These are phyloP conservation scores for Heliocybe sulcata DNA, from an alignment of 1,284 basidiomycete genomes.

Conservation along the genomic window DNA sequence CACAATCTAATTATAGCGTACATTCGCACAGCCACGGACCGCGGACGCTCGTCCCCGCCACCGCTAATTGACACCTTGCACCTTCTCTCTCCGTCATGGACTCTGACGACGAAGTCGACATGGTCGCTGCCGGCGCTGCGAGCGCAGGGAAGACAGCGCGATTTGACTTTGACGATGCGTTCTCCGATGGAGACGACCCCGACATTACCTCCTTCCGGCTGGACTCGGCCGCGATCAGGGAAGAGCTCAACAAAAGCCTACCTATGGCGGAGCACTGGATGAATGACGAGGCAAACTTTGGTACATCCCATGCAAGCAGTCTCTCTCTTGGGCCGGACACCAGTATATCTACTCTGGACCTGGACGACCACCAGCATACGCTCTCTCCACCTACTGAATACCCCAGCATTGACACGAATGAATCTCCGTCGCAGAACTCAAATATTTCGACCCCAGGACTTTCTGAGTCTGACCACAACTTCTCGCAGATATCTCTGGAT, in stretches of 20 bases:
- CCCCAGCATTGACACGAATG: conserved; percentile 11
- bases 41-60: background rate
- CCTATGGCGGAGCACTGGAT: conserved; percentile 11
- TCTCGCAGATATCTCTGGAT: conserved; percentile 36
- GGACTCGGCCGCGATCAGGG: conserved; percentile 46
- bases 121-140: background rate
- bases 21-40: background rate
- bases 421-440: conserved; percentile 10
- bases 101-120: background rate
- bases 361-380: conserved; percentile 26
- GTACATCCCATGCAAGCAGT: conserved; percentile 9
- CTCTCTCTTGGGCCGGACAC: conserved; percentile 32
- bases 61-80: background rate
- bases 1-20: background rate
- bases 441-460: conserved; percentile 10
- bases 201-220: conserved; percentile 40
- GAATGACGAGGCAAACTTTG: conserved; percentile 9
- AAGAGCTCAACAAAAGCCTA: conserved; percentile 48
- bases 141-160: background rate
- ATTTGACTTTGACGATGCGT: conserved; percentile 62
- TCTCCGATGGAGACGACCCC: conserved; percentile 48
- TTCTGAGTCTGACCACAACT: conserved; percentile 27
- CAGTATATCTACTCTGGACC: conserved; percentile 52
- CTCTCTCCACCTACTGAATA: conserved; percentile 14
- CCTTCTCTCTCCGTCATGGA: background rate